Evolutionary conservation across 352 stramenopile genomes (phyloP).

Genomic region (Phytophthora macrochlamydospora): DNA sequence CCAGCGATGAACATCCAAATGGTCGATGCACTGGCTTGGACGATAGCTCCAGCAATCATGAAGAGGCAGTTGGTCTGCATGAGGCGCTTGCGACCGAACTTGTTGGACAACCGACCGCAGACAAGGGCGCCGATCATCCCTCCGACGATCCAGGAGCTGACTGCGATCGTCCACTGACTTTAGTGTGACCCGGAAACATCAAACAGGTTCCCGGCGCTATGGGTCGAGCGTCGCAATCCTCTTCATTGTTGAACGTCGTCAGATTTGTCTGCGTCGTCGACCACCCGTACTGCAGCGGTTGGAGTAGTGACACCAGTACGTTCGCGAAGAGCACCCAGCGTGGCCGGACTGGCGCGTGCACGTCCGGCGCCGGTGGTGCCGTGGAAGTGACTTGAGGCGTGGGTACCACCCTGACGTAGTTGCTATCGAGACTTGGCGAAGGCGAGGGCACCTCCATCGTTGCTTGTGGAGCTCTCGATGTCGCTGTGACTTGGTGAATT

Average conservation of each 20-base stretch:
- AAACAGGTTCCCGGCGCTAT: conserved; percentile 35
- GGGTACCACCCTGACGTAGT: conserved; percentile 10
- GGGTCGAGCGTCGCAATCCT: conserved; percentile 47
- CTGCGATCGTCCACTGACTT: conserved; percentile 59
- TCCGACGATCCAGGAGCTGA: conserved; percentile 65
- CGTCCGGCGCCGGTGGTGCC: conserved; percentile 4
- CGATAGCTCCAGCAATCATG: conserved; percentile 41
- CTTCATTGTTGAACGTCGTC: conserved; percentile 42
- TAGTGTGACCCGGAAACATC: conserved; percentile 37
- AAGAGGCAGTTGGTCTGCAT: conserved; percentile 41
- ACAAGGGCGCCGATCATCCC: conserved; percentile 45
- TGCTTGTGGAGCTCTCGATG: conserved; percentile 1
- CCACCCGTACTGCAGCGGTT: conserved; percentile 45
- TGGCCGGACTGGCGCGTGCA: conserved; percentile 9
- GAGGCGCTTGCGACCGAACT: conserved; percentile 48
- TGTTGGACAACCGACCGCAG: conserved; percentile 39
- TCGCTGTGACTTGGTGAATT: conserved; percentile 17
- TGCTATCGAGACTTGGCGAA: conserved; percentile 9
- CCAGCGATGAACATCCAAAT: conserved; percentile 44
- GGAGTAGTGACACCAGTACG: conserved; percentile 49
- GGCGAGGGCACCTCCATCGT: conserved; percentile 17
- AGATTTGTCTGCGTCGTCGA: conserved; percentile 64
- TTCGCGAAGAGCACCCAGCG: conserved; percentile 56
- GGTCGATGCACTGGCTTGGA: conserved; percentile 30
- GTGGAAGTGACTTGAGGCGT: conserved; percentile 12